Evolutionary conservation across 805 yeast species (phyloP).

Genomic region (Candida silvicultrix): DNA sequence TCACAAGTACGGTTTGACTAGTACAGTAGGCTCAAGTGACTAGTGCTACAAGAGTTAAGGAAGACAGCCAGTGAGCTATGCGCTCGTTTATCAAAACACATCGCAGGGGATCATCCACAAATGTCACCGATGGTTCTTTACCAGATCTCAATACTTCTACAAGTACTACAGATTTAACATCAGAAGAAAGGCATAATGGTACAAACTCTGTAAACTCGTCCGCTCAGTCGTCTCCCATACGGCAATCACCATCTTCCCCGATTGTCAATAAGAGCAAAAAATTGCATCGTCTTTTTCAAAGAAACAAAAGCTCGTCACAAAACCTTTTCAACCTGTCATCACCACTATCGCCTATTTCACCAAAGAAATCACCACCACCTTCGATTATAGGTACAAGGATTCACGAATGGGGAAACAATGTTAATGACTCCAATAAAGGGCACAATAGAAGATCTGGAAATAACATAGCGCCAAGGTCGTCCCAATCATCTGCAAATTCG

Average conservation of each 20-base stretch:
- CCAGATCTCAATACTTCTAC: not conserved
- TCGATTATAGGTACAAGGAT: slow-evolving; percentile 41
- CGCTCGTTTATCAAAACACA: slow-evolving; percentile 34
- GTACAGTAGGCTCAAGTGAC: no score
- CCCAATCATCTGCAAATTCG: not conserved
- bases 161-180: not conserved
- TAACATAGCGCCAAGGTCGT: not conserved
- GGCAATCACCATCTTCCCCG: slow-evolving; percentile 6
- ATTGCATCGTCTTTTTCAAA: slow-evolving; percentile 18
- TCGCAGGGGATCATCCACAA: slow-evolving; percentile 27
- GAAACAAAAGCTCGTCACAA: slow-evolving; percentile 15
- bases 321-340: slow-evolving; percentile 9
- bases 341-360: slow-evolving; percentile 18
- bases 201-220: slow-evolving; percentile 1
- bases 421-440: not conserved
- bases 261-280: slow-evolving; percentile 9
- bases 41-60: no score
- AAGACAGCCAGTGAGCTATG: slow-evolving; percentile 16
- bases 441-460: not conserved
- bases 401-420: slow-evolving; percentile 39
- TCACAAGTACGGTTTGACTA: no score
- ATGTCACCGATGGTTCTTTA: slow-evolving; percentile 6
- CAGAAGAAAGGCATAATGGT: not conserved
- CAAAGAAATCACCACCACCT: slow-evolving; percentile 19
- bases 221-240: slow-evolving; percentile 5